Percentiles rank a stretch among this genome's conserved stretches.
These are phyloP conservation scores for Eremomyces bilateralis DNA, from an alignment of 495 filamentous ascomycete genomes.

Conservation along the genomic window DNA sequence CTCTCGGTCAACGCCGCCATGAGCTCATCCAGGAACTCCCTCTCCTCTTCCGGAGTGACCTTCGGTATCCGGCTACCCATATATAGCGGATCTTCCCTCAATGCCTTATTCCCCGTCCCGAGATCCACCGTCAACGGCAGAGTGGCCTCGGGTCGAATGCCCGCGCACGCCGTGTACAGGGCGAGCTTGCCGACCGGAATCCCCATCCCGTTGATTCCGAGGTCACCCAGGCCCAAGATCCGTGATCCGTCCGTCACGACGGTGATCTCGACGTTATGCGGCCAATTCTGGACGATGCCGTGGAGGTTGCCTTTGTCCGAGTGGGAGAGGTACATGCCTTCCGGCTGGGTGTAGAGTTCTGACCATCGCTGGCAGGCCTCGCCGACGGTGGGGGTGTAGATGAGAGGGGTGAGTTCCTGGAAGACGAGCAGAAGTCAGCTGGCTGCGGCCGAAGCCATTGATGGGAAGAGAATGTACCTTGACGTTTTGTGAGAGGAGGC, in stretches of 20 bases:
- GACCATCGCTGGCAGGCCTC: constrained; percentile 93
- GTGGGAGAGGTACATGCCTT: constrained; percentile 84
- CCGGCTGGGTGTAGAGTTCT: constrained; percentile 83
- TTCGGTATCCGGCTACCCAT: constrained; percentile 73
- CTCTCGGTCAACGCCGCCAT: constrained; percentile 80
- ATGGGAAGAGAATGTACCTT: constrained; percentile 40
- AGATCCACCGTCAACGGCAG: constrained; percentile 82
- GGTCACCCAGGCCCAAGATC: constrained; percentile 86
- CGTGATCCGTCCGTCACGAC: constrained; percentile 94
- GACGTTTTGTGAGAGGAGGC: constrained; percentile 75
- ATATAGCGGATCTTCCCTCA: constrained; percentile 84
- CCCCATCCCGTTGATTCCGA: constrained; percentile 93
- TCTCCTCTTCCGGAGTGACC: constrained; percentile 56
- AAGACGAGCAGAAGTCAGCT: no score
- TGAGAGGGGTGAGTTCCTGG: constrained; percentile 71
- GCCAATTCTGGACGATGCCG: constrained; percentile 77
- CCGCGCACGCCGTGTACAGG: constrained; percentile 87
- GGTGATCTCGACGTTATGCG: constrained; percentile 80
- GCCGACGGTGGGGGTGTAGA: constrained; percentile 94
- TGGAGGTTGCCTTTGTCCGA: constrained; percentile 67
- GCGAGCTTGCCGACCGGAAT: constrained; percentile 89
- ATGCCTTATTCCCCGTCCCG: constrained; percentile 73
- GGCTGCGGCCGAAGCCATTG: no score
- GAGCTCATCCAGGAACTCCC: constrained; percentile 91
- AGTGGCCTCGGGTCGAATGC: constrained; percentile 80